Evolutionary conservation across 139 green algal species (phyloP).

Genomic region (Axilococcus clingmanii): DNA sequence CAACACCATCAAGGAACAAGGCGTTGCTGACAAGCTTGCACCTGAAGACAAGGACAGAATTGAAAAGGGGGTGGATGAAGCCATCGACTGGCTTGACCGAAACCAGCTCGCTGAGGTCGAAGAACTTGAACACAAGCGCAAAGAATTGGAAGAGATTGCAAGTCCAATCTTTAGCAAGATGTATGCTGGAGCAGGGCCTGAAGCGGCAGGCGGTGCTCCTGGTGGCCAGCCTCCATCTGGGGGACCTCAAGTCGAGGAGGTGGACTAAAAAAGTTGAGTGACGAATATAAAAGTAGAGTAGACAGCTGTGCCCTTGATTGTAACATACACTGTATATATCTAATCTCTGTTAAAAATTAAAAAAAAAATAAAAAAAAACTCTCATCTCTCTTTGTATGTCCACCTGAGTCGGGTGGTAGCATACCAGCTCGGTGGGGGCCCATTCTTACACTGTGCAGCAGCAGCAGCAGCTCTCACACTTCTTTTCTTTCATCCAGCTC

Average conservation of each 20-base stretch:
- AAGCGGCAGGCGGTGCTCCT: conserved; percentile 21
- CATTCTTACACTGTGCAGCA: too few relatives aligned
- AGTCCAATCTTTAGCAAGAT: conserved; percentile 88
- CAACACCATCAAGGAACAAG: conserved; percentile 86
- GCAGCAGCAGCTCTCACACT: too few relatives aligned
- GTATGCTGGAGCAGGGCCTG: conserved; percentile 45
- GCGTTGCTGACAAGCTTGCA: conserved; percentile 58
- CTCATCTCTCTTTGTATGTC: too few relatives aligned
- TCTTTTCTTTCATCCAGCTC: too few relatives aligned
- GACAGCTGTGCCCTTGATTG: too few relatives aligned
- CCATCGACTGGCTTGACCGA: conserved; percentile 87
- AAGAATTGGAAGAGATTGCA: conserved; percentile 90
- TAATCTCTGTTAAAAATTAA: too few relatives aligned
- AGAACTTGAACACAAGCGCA: conserved; percentile 95
- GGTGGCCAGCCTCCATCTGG: conserved; percentile 22
- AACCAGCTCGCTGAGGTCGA: conserved; percentile 84
- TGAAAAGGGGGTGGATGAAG: conserved; percentile 69
- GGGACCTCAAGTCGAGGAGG: conserved; percentile 53
- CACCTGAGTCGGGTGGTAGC: too few relatives aligned
- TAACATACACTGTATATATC: too few relatives aligned
- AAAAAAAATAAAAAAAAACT: too few relatives aligned
- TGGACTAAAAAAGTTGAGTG: conserved; percentile 37
- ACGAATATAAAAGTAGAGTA: too few relatives aligned
- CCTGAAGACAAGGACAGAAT: conserved; percentile 83
- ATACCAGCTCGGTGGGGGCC: too few relatives aligned